A percentile compares a stretch with the other conserved stretches of the same genome.
Conservation (phyloP, 257 asterid genomes). For the Salvia miltiorrhiza region DNA sequence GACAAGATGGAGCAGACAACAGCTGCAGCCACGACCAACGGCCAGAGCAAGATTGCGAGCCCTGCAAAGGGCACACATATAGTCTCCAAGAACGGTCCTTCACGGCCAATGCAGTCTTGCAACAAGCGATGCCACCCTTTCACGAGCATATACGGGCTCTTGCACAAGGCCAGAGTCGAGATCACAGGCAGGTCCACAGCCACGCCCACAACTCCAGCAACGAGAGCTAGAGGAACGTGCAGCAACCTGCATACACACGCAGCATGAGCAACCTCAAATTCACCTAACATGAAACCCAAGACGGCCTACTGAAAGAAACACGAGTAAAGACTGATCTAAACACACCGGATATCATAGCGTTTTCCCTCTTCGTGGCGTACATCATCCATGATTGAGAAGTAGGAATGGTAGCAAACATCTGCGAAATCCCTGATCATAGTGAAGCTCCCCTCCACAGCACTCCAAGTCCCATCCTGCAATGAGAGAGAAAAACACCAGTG, state of each 20-base stretch:
- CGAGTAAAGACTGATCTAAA: background rate
- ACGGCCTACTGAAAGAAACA: no score
- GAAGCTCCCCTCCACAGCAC: constrained; percentile 49
- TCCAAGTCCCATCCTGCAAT: constrained; percentile 77
- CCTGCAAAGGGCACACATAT: constrained; percentile 88
- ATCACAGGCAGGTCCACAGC: constrained; percentile 51
- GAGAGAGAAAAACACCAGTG: constrained; percentile 3
- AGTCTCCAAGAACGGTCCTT: constrained; percentile 84
- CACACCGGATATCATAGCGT: constrained; percentile 63
- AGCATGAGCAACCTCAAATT: no score
- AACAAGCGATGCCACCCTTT: constrained; percentile 85
- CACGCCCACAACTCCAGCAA: constrained; percentile 56
- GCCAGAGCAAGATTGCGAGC: constrained; percentile 82
- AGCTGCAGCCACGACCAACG: constrained; percentile 74
- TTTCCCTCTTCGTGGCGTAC: constrained; percentile 47
- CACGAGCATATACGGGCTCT: constrained; percentile 70
- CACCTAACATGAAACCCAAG: no score
- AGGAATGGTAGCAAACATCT: constrained; percentile 63
- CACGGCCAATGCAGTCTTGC: constrained; percentile 82
- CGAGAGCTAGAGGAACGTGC: constrained; percentile 53
- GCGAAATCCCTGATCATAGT: constrained; percentile 56
- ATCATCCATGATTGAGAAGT: constrained; percentile 65
- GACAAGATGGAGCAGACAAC: constrained; percentile 58
- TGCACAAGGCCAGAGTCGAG: constrained; percentile 48
- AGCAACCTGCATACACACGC: constrained; percentile 46